Percentiles rank a stretch among this genome's conserved stretches.
These are phyloP conservation scores for Porcisia hertigi DNA, from an alignment of 208 protist species.

Conservation along the genomic window DNA sequence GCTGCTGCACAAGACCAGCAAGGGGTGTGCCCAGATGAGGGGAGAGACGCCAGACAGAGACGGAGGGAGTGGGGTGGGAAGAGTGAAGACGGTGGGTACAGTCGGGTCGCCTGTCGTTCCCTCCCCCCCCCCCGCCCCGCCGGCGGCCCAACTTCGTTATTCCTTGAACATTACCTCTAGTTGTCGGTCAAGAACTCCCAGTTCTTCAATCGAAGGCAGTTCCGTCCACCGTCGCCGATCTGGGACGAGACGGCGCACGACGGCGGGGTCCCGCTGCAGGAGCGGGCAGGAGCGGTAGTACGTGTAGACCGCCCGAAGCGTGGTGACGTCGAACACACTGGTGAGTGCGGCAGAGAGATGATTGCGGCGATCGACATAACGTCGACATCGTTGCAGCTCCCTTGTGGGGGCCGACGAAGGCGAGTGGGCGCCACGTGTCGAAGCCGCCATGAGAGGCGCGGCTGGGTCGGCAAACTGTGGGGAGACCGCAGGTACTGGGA, in stretches of 20 bases:
- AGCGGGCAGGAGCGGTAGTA: slow-evolving; percentile 67
- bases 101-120: not conserved
- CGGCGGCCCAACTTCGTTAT: not conserved
- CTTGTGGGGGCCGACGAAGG: not conserved
- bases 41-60: not conserved
- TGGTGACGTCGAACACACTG: slow-evolving; percentile 26
- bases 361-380: slow-evolving; percentile 45
- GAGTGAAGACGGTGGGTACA: not conserved
- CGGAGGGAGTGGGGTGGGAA: not conserved
- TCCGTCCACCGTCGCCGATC: slow-evolving; percentile 59
- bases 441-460: slow-evolving; percentile 3
- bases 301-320: slow-evolving; percentile 57
- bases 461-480: slow-evolving; percentile 14
- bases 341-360: slow-evolving; percentile 31
- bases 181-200: slow-evolving; percentile 75
- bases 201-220: slow-evolving; percentile 71
- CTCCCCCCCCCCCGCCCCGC: too few species aligned
- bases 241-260: slow-evolving; percentile 68
- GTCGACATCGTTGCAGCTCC: slow-evolving; percentile 11
- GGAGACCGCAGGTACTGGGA: not conserved
- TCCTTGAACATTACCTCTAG: slow-evolving; percentile 31
- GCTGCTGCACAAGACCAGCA: not conserved
- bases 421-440: not conserved
- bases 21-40: not conserved
- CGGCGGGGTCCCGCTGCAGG: slow-evolving; percentile 49